Base-by-base conservation (phyloP, 345 rosid genomes). In the Rubroshorea leprosula region DNA sequence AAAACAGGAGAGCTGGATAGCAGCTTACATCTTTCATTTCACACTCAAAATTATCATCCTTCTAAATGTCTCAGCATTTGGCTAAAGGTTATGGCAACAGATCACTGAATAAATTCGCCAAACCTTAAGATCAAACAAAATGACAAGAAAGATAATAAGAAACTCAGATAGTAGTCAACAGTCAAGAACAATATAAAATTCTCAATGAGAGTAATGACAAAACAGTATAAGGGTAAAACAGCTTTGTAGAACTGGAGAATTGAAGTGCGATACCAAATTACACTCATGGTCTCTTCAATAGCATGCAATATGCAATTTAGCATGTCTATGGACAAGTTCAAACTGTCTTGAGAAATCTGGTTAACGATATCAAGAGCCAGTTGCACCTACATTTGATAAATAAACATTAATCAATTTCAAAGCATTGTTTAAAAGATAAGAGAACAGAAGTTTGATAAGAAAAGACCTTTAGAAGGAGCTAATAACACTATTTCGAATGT, bases 21-120 rank as follows among this genome's bases (percentile, higher is more conserved):
- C 41, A 62, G 71, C 77, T 83, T 80, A 93, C 99, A 68, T 93
- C 95, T 85, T 77, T 87, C 79, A 82, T 72, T 79, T 84, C 60
- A 73, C 77, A 21, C 78, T 68, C 79, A 79, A 61, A 71, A 62
- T 78, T 80, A 93, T 89, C 80, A 87, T 79, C 60, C 66, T 65
- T 66, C 77, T 72, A 80, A 81, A 81, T 59, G 83, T 87, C 71
- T 87, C 96, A 54, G 50, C 57, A 67, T 67, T 82, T 65, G 97
- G 82, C 75, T 69, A 68, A 85, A 89, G 65, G 49, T 71, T 64
- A 63, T 72, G 77, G 45, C 39, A 61, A 58, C 68, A 55, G 50
- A 93, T 79, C 53, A 85, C 27, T 49, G 88, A 77, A 70, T 77
- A 78, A 58, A 93, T 74, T 74, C 72, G 73, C 59, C 70, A 68